Evolutionary conservation across 768 basidiomycete species (phyloP).

Genomic region (Tricholoma sp.): DNA sequence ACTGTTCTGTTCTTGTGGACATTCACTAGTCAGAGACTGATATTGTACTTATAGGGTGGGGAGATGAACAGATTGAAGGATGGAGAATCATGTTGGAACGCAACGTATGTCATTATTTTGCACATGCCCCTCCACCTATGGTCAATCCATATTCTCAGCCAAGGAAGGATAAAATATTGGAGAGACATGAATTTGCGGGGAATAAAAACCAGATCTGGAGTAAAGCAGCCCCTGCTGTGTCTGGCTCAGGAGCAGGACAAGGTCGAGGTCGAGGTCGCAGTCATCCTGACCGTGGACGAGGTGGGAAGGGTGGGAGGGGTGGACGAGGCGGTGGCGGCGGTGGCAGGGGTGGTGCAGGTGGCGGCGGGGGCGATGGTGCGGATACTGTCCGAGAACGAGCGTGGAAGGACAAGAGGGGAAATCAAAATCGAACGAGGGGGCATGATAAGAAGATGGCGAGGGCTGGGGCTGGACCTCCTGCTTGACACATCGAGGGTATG

Average conservation of each 20-base stretch:
- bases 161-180: conserved; percentile 66
- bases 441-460: conserved; percentile 87
- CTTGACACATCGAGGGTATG: not conserved
- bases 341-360: conserved; percentile 28
- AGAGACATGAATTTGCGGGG: conserved; percentile 74
- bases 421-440: conserved; percentile 75
- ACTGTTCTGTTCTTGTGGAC: too few species aligned
- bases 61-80: conserved; percentile 86
- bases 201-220: conserved; percentile 35
- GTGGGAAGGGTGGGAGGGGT: conserved; percentile 34
- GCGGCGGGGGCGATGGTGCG: conserved; percentile 31
- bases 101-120: conserved; percentile 51
- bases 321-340: conserved; percentile 36
- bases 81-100: conserved; percentile 89
- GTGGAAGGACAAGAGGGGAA: conserved; percentile 70
- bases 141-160: conserved; percentile 39
- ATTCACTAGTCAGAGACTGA: not conserved
- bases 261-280: conserved; percentile 14
- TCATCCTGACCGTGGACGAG: conserved; percentile 7
- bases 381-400: conserved; percentile 52
- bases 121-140: not conserved
- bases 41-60: conserved; percentile 38
- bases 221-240: conserved; percentile 1
- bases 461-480: conserved; percentile 38
- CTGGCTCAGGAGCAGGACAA: not conserved